A percentile compares a stretch with the other conserved stretches of the same genome.
Conservation (phyloP, 2,329 filamentous ascomycete genomes). For the Aspergillus fumigatus region DNA sequence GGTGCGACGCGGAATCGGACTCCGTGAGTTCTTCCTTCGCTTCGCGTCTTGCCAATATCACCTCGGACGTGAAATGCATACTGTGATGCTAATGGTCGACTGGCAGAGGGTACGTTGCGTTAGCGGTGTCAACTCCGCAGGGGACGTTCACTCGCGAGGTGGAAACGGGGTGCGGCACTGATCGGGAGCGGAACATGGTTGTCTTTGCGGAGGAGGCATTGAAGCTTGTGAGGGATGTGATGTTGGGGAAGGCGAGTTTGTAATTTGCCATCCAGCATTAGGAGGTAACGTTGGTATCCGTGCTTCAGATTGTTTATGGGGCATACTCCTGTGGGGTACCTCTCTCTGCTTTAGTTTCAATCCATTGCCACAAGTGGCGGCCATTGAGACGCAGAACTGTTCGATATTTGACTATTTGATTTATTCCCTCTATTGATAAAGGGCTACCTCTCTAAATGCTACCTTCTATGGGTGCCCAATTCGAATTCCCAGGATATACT, state of each 20-base stretch:
- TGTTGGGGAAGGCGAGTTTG: conserved; percentile 34
- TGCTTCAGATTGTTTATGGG: not conserved
- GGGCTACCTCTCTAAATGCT: too few species aligned
- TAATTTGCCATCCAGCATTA: not conserved
- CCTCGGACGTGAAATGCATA: not conserved
- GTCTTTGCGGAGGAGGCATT: conserved; percentile 56
- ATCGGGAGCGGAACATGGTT: conserved; percentile 60
- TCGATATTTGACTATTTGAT: not conserved
- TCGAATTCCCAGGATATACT: too few species aligned
- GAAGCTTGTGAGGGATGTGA: conserved; percentile 53
- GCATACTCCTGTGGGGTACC: not conserved
- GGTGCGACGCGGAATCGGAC: conserved; percentile 53
- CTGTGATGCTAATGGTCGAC: not conserved
- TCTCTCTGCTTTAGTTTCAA: too few species aligned
- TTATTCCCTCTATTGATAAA: too few species aligned
- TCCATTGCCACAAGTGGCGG: too few species aligned
- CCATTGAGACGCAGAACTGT: not conserved
- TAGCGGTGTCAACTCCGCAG: conserved; percentile 55
- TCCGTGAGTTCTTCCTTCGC: conserved; percentile 38
- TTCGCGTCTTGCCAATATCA: not conserved
- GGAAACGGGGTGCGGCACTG: conserved; percentile 48
- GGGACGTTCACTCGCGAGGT: conserved; percentile 52
- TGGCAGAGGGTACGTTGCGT: conserved; percentile 55
- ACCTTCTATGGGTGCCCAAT: too few species aligned
- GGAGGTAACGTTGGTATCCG: too few species aligned